Conservation (phyloP, 2,329 filamentous ascomycete genomes). For the Fusarium incarnatum region DNA sequence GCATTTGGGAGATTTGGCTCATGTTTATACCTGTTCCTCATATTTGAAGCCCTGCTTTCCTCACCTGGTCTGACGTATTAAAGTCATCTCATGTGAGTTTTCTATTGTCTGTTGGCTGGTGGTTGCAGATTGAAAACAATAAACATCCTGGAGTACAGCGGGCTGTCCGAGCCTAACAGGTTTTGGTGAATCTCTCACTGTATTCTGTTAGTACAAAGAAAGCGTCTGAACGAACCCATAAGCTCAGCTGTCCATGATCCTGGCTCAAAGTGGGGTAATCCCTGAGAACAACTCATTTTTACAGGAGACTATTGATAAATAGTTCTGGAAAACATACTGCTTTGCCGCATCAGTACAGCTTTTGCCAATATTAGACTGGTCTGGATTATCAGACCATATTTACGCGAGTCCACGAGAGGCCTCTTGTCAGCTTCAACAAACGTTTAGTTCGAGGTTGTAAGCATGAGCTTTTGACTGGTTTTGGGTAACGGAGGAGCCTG, state of each 20-base stretch:
- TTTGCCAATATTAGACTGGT: background rate
- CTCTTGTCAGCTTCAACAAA: background rate
- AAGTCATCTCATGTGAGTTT: background rate
- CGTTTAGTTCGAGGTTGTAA: background rate
- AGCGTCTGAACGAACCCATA: background rate
- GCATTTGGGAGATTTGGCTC: background rate
- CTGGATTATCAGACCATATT: background rate
- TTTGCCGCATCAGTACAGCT: background rate
- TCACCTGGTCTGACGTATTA: background rate
- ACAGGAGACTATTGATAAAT: background rate
- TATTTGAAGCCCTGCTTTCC: accelerated
- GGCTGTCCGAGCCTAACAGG: background rate
- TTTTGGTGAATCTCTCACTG: background rate
- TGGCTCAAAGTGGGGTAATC: background rate
- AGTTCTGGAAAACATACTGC: background rate
- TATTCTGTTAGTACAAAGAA: background rate
- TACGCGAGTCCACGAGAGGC: background rate
- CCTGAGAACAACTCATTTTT: background rate
- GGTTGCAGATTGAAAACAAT: background rate
- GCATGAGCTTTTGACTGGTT: background rate
- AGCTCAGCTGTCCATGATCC: background rate
- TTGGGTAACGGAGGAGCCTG: background rate
- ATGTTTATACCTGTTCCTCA: background rate
- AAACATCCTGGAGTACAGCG: background rate
- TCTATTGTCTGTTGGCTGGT: background rate